phyloP scores from a whole-genome alignment of 176 grass and related monocot species.

The Secale cereale region DNA sequence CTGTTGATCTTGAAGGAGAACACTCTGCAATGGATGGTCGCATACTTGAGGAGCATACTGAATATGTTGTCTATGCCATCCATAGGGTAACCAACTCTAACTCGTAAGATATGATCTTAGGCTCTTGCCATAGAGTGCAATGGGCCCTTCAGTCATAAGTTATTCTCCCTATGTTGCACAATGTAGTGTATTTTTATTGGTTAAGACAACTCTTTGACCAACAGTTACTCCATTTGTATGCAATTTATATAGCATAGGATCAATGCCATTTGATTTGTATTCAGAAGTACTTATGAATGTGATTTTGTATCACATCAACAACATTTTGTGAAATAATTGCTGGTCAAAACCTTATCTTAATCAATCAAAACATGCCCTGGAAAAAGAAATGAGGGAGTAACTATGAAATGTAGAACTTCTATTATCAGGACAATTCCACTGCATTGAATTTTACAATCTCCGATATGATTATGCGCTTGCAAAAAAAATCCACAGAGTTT shows the following conservation, averaged over 20 bases:
- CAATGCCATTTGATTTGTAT: background rate
- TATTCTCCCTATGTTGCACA: background rate
- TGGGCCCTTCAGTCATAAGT: background rate
- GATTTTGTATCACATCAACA: background rate
- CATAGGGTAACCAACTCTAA: conserved; percentile 63
- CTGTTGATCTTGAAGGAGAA: conserved; percentile 95
- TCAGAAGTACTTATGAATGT: background rate
- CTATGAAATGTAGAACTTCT: background rate
- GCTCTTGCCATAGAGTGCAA: conserved; percentile 16
- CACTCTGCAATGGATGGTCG: conserved; percentile 96
- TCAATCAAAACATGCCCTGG: background rate
- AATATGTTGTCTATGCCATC: conserved; percentile 95
- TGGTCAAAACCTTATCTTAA: background rate
- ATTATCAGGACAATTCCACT: conserved; percentile 13
- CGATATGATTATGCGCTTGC: background rate
- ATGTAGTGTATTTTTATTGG: background rate
- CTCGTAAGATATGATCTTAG: conserved; percentile 21
- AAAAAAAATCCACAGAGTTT: background rate
- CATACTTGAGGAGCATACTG: conserved; percentile 92
- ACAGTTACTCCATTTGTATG: background rate
- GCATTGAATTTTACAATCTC: background rate
- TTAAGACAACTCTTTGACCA: background rate
- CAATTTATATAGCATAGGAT: background rate
- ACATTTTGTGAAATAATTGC: background rate
- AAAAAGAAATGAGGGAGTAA: background rate